These are phyloP conservation scores for Coemansia sp. DNA, from an alignment of 371 early-diverging fungal species.

Conservation along the genomic window DNA sequence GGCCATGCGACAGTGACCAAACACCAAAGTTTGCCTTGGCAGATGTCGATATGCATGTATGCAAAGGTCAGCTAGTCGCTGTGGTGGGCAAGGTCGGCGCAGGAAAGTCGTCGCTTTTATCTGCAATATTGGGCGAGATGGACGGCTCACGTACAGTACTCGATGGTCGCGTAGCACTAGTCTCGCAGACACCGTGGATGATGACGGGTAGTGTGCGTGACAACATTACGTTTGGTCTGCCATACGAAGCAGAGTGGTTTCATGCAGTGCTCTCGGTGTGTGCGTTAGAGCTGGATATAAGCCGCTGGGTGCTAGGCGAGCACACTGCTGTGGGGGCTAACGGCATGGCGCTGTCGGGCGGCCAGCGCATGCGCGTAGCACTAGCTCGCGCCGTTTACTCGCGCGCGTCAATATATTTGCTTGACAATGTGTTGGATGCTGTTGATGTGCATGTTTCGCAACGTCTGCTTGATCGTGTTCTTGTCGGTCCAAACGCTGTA, in stretches of 20 bases:
- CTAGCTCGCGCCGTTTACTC: constrained; percentile 85
- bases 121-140: constrained; percentile 89
- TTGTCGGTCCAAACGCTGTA: constrained; percentile 41
- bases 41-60: neutral
- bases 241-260: constrained; percentile 75
- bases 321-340: constrained; percentile 88
- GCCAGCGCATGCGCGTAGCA: constrained; percentile 77
- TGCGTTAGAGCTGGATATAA: constrained; percentile 72
- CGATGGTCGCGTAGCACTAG: constrained; percentile 80
- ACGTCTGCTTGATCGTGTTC: constrained; percentile 75
- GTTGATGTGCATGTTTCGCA: constrained; percentile 90
- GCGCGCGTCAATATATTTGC: constrained; percentile 70
- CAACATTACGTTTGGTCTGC: constrained; percentile 87
- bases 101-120: constrained; percentile 85
- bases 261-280: constrained; percentile 54
- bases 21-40: neutral
- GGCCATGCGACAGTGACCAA: neutral
- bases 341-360: constrained; percentile 87
- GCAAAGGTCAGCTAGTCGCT: constrained; percentile 66
- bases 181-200: constrained; percentile 91
- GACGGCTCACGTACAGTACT: constrained; percentile 52
- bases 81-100: constrained; percentile 86
- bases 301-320: constrained; percentile 72
- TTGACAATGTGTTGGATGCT: constrained; percentile 81
- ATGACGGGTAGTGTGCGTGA: constrained; percentile 88